These are phyloP conservation scores for Acanthamoeba culbertsoni DNA, from an alignment of 208 protist species.

Conservation along the genomic window DNA sequence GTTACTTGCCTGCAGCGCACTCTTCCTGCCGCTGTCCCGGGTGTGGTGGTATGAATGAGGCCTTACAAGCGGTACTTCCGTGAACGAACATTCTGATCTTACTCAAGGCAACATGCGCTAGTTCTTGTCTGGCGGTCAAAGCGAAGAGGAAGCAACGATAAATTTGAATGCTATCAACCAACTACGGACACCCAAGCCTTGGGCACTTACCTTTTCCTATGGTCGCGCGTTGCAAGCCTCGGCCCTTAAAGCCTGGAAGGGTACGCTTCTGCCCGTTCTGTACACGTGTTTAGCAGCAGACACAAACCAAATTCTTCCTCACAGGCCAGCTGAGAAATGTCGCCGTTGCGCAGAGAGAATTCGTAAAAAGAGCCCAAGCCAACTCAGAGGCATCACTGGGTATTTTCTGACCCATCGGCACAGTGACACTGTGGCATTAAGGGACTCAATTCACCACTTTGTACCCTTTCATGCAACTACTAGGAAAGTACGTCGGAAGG, in stretches of 20 bases:
- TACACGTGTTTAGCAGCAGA: too few species aligned
- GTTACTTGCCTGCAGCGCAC: conserved; percentile 90
- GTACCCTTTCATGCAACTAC: too few species aligned
- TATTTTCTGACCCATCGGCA: too few species aligned
- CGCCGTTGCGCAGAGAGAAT: too few species aligned
- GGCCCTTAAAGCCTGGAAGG: conserved; percentile 91
- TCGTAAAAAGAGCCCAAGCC: too few species aligned
- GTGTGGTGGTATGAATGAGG: conserved; percentile 80
- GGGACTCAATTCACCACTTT: too few species aligned
- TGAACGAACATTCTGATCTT: not conserved
- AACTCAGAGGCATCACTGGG: too few species aligned
- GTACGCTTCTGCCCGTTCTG: too few species aligned
- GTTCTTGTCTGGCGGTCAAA: conserved; percentile 96
- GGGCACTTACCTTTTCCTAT: conserved; percentile 94
- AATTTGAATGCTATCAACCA: conserved; percentile 96
- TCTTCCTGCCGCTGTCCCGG: conserved; percentile 93
- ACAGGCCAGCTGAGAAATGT: too few species aligned
- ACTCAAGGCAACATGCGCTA: not conserved
- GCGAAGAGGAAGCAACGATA: conserved; percentile 92
- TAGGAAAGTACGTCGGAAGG: too few species aligned
- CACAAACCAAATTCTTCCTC: too few species aligned
- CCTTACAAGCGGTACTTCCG: not conserved
- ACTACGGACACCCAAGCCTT: conserved; percentile 81
- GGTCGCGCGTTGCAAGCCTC: conserved; percentile 93
- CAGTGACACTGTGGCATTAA: too few species aligned